Percentiles rank a stretch among this genome's conserved stretches.
These are phyloP conservation scores for Reticulascus tulasneorum DNA, from an alignment of 2,329 filamentous ascomycete genomes.

Conservation along the genomic window DNA sequence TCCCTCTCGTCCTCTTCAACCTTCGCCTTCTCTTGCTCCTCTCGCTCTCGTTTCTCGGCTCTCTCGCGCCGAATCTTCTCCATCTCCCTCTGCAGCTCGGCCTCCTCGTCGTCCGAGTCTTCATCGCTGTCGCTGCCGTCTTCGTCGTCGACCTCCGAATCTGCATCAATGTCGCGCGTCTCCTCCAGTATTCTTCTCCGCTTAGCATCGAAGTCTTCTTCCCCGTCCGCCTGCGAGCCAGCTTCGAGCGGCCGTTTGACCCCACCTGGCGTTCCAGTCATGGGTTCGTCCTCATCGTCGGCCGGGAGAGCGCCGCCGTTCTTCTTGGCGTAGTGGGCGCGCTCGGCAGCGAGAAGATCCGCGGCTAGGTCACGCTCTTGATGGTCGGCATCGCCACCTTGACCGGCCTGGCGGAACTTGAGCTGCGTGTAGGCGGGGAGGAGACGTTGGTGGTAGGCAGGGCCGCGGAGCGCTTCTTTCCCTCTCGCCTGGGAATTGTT, in stretches of 20 bases:
- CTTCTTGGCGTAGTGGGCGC: conserved; percentile 81
- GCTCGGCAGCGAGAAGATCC: conserved; percentile 85
- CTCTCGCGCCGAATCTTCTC: conserved; percentile 90
- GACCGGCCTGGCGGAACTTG: conserved; percentile 82
- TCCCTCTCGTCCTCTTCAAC: conserved; percentile 81
- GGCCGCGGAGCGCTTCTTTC: conserved; percentile 90
- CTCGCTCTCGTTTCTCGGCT: conserved; percentile 70
- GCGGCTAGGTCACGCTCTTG: conserved; percentile 74
- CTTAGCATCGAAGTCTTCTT: conserved; percentile 75
- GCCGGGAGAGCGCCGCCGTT: conserved; percentile 53
- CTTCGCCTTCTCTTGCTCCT: conserved; percentile 51
- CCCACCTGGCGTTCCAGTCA: conserved; percentile 30
- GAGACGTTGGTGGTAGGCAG: conserved; percentile 93
- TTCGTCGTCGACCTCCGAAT: conserved; percentile 57
- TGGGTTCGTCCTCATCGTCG: conserved; percentile 32
- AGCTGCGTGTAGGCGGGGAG: conserved; percentile 90
- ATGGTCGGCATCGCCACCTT: conserved; percentile 76
- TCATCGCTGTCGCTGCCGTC: conserved; percentile 52
- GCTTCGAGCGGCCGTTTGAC: conserved; percentile 64
- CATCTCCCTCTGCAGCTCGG: conserved; percentile 85
- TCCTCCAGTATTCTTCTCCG: conserved; percentile 83
- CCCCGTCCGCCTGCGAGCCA: conserved; percentile 35
- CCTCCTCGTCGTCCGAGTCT: conserved; percentile 77
- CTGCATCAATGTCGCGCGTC: conserved; percentile 80
- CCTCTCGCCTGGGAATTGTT: conserved; percentile 65